These are phyloP conservation scores for Neurospora tetrasperma DNA, from an alignment of 495 filamentous ascomycete genomes.

Conservation along the genomic window DNA sequence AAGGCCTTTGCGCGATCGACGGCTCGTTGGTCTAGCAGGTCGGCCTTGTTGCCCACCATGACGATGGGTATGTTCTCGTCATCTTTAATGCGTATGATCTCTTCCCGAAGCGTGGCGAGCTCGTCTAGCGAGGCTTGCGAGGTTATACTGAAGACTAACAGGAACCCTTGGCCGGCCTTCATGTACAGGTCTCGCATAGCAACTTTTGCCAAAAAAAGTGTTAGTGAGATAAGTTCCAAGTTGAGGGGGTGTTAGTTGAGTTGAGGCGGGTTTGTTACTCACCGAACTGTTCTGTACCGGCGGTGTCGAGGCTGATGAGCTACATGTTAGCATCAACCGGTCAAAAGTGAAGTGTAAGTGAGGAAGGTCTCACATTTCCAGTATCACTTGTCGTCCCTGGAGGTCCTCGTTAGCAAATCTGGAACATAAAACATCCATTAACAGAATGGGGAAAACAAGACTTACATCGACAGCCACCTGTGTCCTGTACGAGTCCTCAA, in stretches of 20 bases:
- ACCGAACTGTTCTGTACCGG: constrained; percentile 98
- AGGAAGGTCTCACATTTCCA: constrained; percentile 68
- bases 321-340: constrained; percentile 5
- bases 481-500: constrained; percentile 93
- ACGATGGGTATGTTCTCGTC: constrained; percentile 86
- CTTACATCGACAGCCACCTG: constrained; percentile 88
- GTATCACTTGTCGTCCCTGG: constrained; percentile 86
- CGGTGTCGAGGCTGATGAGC: constrained; percentile 70
- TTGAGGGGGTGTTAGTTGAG: not conserved
- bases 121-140: constrained; percentile 77
- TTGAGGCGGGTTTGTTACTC: constrained; percentile 28
- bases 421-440: too few species aligned
- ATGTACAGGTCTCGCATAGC: constrained; percentile 84
- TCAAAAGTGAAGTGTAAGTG: not conserved
- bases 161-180: constrained; percentile 93
- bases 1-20: constrained; percentile 80
- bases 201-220: constrained; percentile 23
- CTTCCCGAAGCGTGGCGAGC: constrained; percentile 78
- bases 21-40: constrained; percentile 82
- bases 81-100: constrained; percentile 96
- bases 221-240: constrained; percentile 2
- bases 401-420: not conserved
- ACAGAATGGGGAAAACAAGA: constrained; percentile 8
- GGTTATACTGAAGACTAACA: constrained; percentile 95
- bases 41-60: constrained; percentile 95